A percentile compares a stretch with the other conserved stretches of the same genome.
Conservation (phyloP, 495 filamentous ascomycete genomes). For the Sabuloglossum arenarium region DNA sequence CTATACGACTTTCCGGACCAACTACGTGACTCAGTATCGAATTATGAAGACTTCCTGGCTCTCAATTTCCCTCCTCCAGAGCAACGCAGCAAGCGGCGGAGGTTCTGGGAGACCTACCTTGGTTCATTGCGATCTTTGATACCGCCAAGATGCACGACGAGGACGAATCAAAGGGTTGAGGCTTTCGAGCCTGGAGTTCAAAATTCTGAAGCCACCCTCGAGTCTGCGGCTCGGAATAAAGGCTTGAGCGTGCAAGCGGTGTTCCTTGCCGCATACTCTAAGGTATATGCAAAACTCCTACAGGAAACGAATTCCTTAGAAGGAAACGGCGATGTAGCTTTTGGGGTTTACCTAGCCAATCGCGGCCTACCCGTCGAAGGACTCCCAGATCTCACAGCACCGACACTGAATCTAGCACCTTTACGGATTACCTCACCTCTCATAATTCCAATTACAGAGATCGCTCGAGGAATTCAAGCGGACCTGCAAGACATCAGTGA, state of each 20-base stretch:
- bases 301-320: slow-evolving; percentile 5
- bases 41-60: slow-evolving; percentile 15
- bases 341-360: slow-evolving; percentile 35
- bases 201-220: slow-evolving; percentile 7
- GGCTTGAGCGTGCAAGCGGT: slow-evolving; percentile 27
- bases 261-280: slow-evolving; percentile 26
- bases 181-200: background rate
- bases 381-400: slow-evolving; percentile 19
- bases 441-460: slow-evolving; percentile 10
- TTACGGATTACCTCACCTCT: slow-evolving; percentile 18
- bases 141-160: background rate
- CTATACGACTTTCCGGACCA: background rate
- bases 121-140: background rate
- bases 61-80: slow-evolving; percentile 9
- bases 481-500: slow-evolving; percentile 21
- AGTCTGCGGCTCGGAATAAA: slow-evolving; percentile 15
- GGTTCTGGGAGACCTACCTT: slow-evolving; percentile 34
- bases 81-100: slow-evolving; percentile 7
- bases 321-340: slow-evolving; percentile 16
- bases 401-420: slow-evolving; percentile 33
- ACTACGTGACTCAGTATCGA: slow-evolving; percentile 7
- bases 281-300: slow-evolving; percentile 17
- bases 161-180: background rate
- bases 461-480: slow-evolving; percentile 23
- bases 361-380: slow-evolving; percentile 22